These are phyloP conservation scores for Triadica sebifera DNA, from an alignment of 345 rosid genomes.

Conservation along the genomic window DNA sequence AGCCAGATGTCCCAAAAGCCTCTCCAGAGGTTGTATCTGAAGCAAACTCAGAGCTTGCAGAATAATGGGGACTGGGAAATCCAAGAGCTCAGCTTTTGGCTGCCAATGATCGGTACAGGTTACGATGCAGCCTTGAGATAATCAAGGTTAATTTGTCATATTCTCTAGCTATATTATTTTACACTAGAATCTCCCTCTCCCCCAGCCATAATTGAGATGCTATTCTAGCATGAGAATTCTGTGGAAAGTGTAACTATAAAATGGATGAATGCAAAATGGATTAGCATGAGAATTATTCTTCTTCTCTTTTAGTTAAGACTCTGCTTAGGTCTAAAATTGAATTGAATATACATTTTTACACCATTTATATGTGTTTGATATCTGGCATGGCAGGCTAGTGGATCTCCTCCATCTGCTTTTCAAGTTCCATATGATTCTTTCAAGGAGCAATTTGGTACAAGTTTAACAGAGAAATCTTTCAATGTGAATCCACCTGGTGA, in stretches of 20 bases:
- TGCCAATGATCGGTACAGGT: conserved; percentile 87
- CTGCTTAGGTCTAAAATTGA: background rate
- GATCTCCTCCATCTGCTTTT: conserved; percentile 86
- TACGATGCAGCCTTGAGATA: conserved; percentile 91
- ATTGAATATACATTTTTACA: background rate
- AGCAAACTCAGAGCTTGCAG: conserved; percentile 57
- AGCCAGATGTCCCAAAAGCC: conserved; percentile 87
- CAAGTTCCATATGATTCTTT: conserved; percentile 73
- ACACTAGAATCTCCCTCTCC: background rate
- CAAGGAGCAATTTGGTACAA: conserved; percentile 44
- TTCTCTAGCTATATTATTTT: background rate
- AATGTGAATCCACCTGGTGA: conserved; percentile 35
- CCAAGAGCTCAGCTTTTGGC: conserved; percentile 55
- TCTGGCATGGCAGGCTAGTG: conserved; percentile 66
- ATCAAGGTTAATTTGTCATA: conserved; percentile 56
- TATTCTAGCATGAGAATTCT: too few relatives aligned
- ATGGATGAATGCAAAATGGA: too few relatives aligned
- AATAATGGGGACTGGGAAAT: conserved; percentile 65
- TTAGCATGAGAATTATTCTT: too few relatives aligned
- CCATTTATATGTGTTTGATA: conserved; percentile 9
- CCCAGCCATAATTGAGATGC: too few relatives aligned
- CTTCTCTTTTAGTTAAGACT: background rate
- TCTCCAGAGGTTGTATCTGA: conserved; percentile 62
- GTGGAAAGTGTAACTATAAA: too few relatives aligned
- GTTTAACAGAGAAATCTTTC: conserved; percentile 26